Conservation (phyloP, 139 green algal species). For the Haematococcus lacustris region DNA sequence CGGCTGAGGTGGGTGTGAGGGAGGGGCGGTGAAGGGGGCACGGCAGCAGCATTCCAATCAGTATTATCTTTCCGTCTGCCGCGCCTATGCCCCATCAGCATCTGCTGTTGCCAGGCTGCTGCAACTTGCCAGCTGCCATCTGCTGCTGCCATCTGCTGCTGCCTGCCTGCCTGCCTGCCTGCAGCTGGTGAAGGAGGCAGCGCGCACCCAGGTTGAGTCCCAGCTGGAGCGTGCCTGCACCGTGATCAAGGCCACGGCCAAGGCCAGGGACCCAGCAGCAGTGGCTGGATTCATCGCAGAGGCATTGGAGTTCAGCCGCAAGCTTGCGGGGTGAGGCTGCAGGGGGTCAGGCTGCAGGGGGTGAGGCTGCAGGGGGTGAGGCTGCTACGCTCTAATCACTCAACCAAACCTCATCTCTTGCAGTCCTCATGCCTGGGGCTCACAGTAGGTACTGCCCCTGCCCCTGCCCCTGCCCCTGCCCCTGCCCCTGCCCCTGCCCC, state of each 20-base stretch:
- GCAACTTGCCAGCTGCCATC: neutral
- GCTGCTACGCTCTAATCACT: too few species aligned
- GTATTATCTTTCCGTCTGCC: neutral
- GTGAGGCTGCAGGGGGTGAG: neutral
- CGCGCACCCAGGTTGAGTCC: conserved; percentile 54
- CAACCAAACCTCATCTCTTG: neutral
- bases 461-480: neutral
- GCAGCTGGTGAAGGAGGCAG: conserved; percentile 45
- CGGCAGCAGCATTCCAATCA: neutral
- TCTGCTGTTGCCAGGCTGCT: neutral
- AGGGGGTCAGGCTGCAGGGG: neutral
- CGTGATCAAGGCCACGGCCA: conserved; percentile 50
- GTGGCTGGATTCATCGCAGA: conserved; percentile 12
- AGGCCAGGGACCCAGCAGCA: conserved; percentile 4
- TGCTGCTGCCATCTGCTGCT: conserved; percentile 13
- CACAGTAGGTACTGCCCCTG: neutral
- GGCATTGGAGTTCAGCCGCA: conserved; percentile 39
- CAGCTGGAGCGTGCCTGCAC: conserved; percentile 61
- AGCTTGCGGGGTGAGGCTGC: conserved; percentile 22
- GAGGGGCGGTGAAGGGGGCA: neutral
- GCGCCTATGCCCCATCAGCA: neutral
- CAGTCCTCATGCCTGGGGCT: neutral
- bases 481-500: neutral
- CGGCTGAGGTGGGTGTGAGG: conserved; percentile 27
- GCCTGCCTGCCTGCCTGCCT: too few species aligned